A percentile compares a stretch with the other conserved stretches of the same genome.
Conservation (phyloP, 306 rosid genomes). For the Gastrolobium bilobum region DNA sequence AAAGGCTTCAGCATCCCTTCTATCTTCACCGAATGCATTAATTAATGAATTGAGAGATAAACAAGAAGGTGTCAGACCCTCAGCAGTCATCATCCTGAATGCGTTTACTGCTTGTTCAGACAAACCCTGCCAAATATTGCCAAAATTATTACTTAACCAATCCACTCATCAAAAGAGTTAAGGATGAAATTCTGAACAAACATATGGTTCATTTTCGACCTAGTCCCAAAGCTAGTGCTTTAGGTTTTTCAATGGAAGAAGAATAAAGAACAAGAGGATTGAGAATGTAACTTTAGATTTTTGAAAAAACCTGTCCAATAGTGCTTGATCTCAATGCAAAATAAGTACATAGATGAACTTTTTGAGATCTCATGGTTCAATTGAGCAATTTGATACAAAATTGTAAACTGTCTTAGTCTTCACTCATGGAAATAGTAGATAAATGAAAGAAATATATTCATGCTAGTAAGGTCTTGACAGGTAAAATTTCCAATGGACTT, state of each 20-base stretch:
- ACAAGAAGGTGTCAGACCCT: constrained; percentile 87
- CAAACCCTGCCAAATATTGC: constrained; percentile 70
- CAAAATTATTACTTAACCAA: constrained; percentile 45
- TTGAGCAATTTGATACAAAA: neutral
- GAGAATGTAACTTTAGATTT: neutral
- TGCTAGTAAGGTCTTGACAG: constrained; percentile 4
- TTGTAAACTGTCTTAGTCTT: constrained; percentile 1
- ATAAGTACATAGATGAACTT: neutral
- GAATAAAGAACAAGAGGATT: constrained; percentile 9
- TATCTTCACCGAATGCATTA: constrained; percentile 91
- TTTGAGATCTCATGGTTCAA: neutral
- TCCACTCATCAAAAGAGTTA: constrained; percentile 8
- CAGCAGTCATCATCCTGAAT: constrained; percentile 81
- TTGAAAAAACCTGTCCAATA: neutral
- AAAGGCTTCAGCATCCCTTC: constrained; percentile 93
- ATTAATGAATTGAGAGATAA: constrained; percentile 92
- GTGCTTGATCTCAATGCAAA: constrained; percentile 37
- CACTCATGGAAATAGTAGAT: constrained; percentile 1
- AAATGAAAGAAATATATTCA: neutral
- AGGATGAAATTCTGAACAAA: constrained; percentile 7
- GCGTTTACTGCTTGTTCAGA: constrained; percentile 90
- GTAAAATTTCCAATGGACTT: neutral
- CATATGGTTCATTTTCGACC: neutral
- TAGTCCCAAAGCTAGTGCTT: constrained; percentile 13
- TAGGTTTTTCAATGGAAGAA: constrained; percentile 10